Evolutionary conservation across 768 basidiomycete genomes (phyloP).

Genomic region (Dacryopinax spathularia): DNA sequence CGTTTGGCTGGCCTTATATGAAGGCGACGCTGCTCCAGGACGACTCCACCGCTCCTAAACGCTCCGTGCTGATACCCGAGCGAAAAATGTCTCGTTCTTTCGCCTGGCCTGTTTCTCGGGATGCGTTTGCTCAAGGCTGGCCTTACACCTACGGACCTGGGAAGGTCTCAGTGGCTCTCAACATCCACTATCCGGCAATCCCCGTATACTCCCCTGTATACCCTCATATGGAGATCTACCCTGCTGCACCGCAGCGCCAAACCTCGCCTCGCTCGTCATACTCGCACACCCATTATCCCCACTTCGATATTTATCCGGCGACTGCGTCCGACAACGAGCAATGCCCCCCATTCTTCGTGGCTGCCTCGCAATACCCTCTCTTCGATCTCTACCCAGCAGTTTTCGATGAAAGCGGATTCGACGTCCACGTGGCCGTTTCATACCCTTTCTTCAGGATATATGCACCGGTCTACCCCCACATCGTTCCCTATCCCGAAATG

Average conservation of each 20-base stretch:
- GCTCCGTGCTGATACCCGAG: not conserved
- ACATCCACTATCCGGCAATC: slow-evolving; percentile 4
- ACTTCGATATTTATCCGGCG: not conserved
- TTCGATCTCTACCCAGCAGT: too few relatives aligned
- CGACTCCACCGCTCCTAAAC: not conserved
- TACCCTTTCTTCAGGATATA: too few relatives aligned
- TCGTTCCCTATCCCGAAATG: not conserved
- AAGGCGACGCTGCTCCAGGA: not conserved
- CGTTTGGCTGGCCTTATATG: slow-evolving; percentile 4
- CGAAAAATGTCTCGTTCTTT: not conserved
- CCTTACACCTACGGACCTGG: not conserved
- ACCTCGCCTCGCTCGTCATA: too few relatives aligned
- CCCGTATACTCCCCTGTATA: slow-evolving; percentile 6
- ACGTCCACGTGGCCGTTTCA: too few relatives aligned
- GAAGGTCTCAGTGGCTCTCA: not conserved
- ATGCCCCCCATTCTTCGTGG: too few relatives aligned
- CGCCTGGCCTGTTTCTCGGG: not conserved
- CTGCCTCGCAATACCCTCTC: slow-evolving; percentile 5
- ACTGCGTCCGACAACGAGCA: too few relatives aligned
- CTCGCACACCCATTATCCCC: not conserved
- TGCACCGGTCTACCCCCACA: not conserved
- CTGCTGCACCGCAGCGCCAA: not conserved
- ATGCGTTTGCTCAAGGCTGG: slow-evolving; percentile 2
- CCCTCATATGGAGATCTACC: slow-evolving; percentile 9
- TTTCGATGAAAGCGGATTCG: too few relatives aligned